These are phyloP conservation scores for Geotrichum australiense DNA, from an alignment of 1,139 yeast species.

Conservation along the genomic window DNA sequence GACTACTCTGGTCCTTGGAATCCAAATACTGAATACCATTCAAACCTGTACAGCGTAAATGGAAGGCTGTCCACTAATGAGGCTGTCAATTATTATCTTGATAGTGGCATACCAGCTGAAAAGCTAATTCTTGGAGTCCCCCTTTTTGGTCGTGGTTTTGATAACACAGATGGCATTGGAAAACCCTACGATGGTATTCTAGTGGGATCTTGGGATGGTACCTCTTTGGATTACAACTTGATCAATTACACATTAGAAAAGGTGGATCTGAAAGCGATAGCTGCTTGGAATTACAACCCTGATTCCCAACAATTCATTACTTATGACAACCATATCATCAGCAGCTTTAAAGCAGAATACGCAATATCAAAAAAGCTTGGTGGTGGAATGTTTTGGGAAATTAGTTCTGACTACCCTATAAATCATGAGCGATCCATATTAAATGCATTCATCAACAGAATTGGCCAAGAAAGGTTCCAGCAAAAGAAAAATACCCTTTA, in stretches of 20 bases:
- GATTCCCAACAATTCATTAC: background rate
- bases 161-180: constrained; percentile 1
- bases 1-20: constrained; percentile 8
- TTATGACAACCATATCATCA: constrained; percentile 3
- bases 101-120: background rate
- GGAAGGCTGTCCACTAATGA: constrained; percentile 1
- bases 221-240: constrained; percentile 1
- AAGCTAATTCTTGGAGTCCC: constrained; percentile 8
- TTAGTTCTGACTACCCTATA: constrained; percentile 4
- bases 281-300: constrained; percentile 1
- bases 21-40: background rate
- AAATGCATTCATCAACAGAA: constrained; percentile 1
- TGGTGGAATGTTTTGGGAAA: constrained; percentile 10
- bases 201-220: background rate
- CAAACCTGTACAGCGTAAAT: constrained; percentile 2
- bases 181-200: background rate
- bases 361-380: constrained; percentile 7
- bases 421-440: constrained; percentile 2
- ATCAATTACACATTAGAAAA: background rate
- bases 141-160: constrained; percentile 1
- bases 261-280: background rate
- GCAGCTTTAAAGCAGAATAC: constrained; percentile 2
- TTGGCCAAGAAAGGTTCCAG: constrained; percentile 2
- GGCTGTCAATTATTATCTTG: constrained; percentile 4
- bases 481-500: constrained; percentile 1